Evolutionary conservation across 2,329 filamentous ascomycete genomes (phyloP).

Genomic region (Zalaria obscura): DNA sequence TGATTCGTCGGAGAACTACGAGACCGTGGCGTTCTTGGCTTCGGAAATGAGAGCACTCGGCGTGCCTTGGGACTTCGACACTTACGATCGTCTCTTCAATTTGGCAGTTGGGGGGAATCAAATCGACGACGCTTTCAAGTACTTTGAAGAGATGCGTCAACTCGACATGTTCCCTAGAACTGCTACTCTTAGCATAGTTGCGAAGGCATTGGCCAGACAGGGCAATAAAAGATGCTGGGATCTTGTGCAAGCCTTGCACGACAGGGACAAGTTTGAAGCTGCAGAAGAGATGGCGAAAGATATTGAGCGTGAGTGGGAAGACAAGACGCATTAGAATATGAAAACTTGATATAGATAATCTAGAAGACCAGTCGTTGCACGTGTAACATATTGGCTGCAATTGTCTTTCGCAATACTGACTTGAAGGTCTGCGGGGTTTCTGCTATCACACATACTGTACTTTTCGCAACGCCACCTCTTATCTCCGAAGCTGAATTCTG

Average conservation of each 20-base stretch:
- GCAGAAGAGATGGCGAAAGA: no score
- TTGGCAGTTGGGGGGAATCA: conserved; percentile 29
- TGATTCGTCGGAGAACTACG: conserved; percentile 24
- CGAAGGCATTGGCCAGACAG: conserved; percentile 10
- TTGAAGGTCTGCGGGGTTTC: no score
- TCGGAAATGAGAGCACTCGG: conserved; percentile 45
- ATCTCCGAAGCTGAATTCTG: no score
- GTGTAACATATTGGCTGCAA: no score
- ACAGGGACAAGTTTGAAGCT: conserved; percentile 2
- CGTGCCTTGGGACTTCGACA: conserved; percentile 40
- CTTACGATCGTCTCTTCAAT: conserved; percentile 48
- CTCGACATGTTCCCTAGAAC: conserved; percentile 15
- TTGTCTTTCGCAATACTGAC: no score
- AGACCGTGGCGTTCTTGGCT: conserved; percentile 46
- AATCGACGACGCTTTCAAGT: conserved; percentile 16
- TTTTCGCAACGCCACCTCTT: no score
- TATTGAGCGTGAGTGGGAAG: no score
- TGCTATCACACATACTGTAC: no score
- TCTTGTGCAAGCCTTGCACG: conserved; percentile 16
- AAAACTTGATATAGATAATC: no score
- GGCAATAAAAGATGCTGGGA: conserved; percentile 19
- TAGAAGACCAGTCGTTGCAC: no score
- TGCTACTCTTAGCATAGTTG: conserved; percentile 4
- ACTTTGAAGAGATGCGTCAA: conserved; percentile 19
- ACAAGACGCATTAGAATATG: no score